Evolutionary conservation across 2,329 filamentous ascomycete species (phyloP).

Genomic region (Rhinocladiella similis): DNA sequence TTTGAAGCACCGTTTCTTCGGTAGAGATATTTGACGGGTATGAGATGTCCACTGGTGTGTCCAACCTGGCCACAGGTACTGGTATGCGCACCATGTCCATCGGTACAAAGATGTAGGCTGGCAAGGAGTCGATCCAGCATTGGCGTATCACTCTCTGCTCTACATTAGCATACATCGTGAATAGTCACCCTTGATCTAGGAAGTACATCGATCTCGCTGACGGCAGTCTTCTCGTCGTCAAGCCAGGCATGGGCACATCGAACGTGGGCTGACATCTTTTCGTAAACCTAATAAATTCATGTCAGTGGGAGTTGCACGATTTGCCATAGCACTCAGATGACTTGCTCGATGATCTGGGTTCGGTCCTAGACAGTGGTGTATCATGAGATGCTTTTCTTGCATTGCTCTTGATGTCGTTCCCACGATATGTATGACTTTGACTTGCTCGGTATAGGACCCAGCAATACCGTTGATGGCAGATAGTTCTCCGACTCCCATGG

Average conservation of each 20-base stretch:
- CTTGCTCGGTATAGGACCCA: slow-evolving; percentile 58
- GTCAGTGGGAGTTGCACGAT: no score
- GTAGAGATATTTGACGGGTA: neutral
- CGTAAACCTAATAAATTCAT: slow-evolving; percentile 3
- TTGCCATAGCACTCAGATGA: no score
- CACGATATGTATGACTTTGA: slow-evolving; percentile 60
- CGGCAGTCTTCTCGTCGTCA: slow-evolving; percentile 13
- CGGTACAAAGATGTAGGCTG: slow-evolving; percentile 25
- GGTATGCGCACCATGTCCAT: slow-evolving; percentile 12
- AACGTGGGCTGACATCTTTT: slow-evolving; percentile 20
- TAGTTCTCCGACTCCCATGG: slow-evolving; percentile 58
- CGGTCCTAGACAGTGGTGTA: slow-evolving; percentile 33
- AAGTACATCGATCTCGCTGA: slow-evolving; percentile 15
- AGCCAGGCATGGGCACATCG: slow-evolving; percentile 16
- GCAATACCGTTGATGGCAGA: slow-evolving; percentile 33
- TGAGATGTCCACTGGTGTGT: neutral
- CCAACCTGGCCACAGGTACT: neutral
- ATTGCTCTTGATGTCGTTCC: slow-evolving; percentile 51
- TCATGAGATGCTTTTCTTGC: slow-evolving; percentile 46
- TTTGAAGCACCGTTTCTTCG: neutral
- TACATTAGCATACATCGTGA: neutral
- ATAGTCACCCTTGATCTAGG: neutral
- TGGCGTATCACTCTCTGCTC: slow-evolving; percentile 17
- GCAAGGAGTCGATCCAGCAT: slow-evolving; percentile 17
- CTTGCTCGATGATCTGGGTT: neutral